Evolutionary conservation across 192 early-diverging fungal genomes (phyloP), one percentile per base, ranked within the genome.

Genomic region (Coemansia furcata): DNA sequence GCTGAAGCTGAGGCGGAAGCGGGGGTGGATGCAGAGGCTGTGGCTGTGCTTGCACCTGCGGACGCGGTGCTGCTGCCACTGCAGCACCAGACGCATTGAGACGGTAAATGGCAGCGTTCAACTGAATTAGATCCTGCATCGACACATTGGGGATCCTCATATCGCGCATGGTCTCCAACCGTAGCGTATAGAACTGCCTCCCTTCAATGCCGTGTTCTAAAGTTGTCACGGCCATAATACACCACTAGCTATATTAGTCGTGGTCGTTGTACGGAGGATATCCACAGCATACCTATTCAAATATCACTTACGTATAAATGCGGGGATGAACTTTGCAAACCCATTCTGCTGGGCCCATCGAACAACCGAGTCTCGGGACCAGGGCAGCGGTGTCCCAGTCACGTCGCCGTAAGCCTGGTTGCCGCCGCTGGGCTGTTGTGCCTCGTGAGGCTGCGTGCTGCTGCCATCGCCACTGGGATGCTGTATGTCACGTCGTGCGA

Each of bases 201-300:
- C 74, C 80, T 42, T 77, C 74, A 35, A 82, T 77, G 0, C 80
- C 80, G 35, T 74, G 39, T 72, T 77, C 79, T 82, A 82, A 21
- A 19, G 19, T 49, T 49, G 19, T 6, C 21, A 49, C 23, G 43
- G 23, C 1, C 14, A 43, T 35, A 59, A 59, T 9, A 21, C 32
- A 33, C 29, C 11, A 12, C 54, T 57, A 29, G 32, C 6, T 33
- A 33, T 32, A 33, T 57, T 57, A 57, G 54, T 33, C 15, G 10
- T 54, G 2, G 21, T 9, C 4, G 2, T 26, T 7, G 26, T 17
- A 32, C 43, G 40, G 17, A 15, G 26, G 26, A 6, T 29, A 26
- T 6, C 30, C 14, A n/a, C 36, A 36, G 49, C n/a, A 14, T 14
- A 26, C 40, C 30, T 44, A 32, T 5, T 26, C n/a, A n/a, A 29